A percentile compares a stretch with the other conserved stretches of the same genome.
Evolutionary conservation across 1,284 basidiomycete species (phyloP).

Genomic region (Cystobasidium sp.): DNA sequence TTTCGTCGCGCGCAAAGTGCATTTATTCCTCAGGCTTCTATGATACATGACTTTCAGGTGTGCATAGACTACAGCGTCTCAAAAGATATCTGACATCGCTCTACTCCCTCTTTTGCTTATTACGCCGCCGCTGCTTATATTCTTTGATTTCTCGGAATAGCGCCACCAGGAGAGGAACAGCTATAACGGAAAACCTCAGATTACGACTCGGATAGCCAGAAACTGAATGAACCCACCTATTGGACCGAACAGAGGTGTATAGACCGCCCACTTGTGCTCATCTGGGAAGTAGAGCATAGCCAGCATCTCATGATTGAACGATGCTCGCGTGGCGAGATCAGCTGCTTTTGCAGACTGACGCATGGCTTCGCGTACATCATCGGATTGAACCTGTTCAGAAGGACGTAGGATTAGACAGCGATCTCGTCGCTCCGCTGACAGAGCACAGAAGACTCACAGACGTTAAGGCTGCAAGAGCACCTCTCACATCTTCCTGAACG

Average conservation of each 20-base stretch:
- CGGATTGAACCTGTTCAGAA: neutral
- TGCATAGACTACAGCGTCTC: no score
- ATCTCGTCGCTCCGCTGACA: no score
- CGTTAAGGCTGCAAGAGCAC: slow-evolving; percentile 71
- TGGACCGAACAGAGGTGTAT: slow-evolving; percentile 88
- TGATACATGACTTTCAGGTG: neutral
- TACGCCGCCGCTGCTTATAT: slow-evolving; percentile 4
- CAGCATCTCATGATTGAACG: slow-evolving; percentile 96
- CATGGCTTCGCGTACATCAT: slow-evolving; percentile 21
- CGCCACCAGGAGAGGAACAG: slow-evolving; percentile 50
- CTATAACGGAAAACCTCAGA: neutral
- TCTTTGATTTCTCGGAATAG: slow-evolving; percentile 47
- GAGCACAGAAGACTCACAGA: slow-evolving; percentile 61
- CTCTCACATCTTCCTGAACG: slow-evolving; percentile 73
- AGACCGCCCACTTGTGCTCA: slow-evolving; percentile 93
- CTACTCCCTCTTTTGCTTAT: slow-evolving; percentile 82
- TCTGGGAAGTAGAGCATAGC: slow-evolving; percentile 94
- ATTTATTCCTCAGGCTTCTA: neutral
- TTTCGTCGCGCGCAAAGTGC: neutral
- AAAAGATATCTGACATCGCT: slow-evolving; percentile 68
- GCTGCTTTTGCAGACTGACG: slow-evolving; percentile 16
- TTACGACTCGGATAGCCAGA: neutral
- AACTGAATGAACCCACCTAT: slow-evolving; percentile 56
- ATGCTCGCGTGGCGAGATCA: slow-evolving; percentile 73
- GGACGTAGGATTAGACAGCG: neutral